Evolutionary conservation across 768 basidiomycete genomes (phyloP).

Genomic region (Amyloporia xantha): DNA sequence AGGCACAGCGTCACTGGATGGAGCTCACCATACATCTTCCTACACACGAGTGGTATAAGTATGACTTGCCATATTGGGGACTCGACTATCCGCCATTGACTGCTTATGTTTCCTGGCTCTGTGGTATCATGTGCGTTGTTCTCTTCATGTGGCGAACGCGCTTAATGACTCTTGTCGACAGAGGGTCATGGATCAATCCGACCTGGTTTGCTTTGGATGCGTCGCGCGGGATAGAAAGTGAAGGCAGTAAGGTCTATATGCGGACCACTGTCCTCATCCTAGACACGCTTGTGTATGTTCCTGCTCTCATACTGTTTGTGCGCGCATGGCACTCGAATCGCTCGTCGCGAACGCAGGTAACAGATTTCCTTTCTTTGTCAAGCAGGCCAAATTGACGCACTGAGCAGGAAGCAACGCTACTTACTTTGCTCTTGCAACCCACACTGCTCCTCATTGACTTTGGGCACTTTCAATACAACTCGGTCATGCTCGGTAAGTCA

Average conservation of each 20-base stretch:
- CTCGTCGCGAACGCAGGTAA: slow-evolving; percentile 75
- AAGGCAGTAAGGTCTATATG: slow-evolving; percentile 71
- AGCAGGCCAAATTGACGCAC: slow-evolving; percentile 3
- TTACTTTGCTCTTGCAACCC: slow-evolving; percentile 77
- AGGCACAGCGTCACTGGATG: slow-evolving; percentile 96
- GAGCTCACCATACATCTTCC: slow-evolving; percentile 80
- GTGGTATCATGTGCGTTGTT: slow-evolving; percentile 53
- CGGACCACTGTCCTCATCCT: slow-evolving; percentile 62
- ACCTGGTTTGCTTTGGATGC: slow-evolving; percentile 65
- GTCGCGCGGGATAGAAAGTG: slow-evolving; percentile 69
- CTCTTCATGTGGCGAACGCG: neutral
- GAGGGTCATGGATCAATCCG: slow-evolving; percentile 44
- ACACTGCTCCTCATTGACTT: slow-evolving; percentile 80
- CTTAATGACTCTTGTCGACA: slow-evolving; percentile 14
- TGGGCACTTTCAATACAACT: slow-evolving; percentile 96
- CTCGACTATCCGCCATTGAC: slow-evolving; percentile 94
- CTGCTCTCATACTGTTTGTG: slow-evolving; percentile 63
- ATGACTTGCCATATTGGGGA: slow-evolving; percentile 89
- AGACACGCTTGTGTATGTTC: slow-evolving; percentile 70
- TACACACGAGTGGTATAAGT: slow-evolving; percentile 73
- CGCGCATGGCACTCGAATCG: slow-evolving; percentile 59
- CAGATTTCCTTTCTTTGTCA: neutral
- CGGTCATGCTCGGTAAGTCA: slow-evolving; percentile 77
- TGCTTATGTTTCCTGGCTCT: slow-evolving; percentile 83
- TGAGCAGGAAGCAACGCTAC: slow-evolving; percentile 53